Evolutionary conservation across 129 eudicot genomes (phyloP), one percentile per base, ranked within the genome.

Genomic region (Escallonia herrerae): DNA sequence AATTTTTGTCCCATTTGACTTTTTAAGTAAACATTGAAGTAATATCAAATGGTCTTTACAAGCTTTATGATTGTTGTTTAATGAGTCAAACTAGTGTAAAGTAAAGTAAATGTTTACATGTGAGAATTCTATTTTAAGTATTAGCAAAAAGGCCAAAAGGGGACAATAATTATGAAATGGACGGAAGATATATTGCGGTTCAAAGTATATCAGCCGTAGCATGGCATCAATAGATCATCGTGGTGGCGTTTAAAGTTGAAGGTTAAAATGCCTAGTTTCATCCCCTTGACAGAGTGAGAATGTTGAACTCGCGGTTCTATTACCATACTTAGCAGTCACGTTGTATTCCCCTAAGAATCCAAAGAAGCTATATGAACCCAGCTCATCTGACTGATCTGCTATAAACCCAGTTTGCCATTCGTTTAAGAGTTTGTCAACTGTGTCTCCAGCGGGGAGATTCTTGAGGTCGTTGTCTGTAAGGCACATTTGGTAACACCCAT

Each of bases 401-500:
- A 82, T 22, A 39, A 47, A 63, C 62, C 80, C 86, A 0, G 89
- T 84, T 60, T 80, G 74, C 95, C 95, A 88, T 67, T 88, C 89
- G 58, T 77, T 80, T 40, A 84, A 15, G 44, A 88, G 84, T 46
- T 69, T 77, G 63, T 88, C 96, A 0, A 88, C 89, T 0, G 60
- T 60, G 44, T 80, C 84, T 4, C 96, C 96, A 7, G 91, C 76
- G 0, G 96, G 91, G 41, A 88, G 91, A 74, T 84, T 88, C 0
- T 71, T 62, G 9, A 88, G 82, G 52, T 77, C 15, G 2, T 70
- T 57, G 49, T 88, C 88, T 0, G 91, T 84, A 44, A 88, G 70
- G 65, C 96, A 88, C 91, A 88, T 88, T 65, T 80, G 84, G 67
- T 85, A 89, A 64, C 96, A 89, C 10, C 94, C 83, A 2, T 77